Evolutionary conservation across 805 yeast genomes (phyloP).

Genomic region (Ogataea angusta): DNA sequence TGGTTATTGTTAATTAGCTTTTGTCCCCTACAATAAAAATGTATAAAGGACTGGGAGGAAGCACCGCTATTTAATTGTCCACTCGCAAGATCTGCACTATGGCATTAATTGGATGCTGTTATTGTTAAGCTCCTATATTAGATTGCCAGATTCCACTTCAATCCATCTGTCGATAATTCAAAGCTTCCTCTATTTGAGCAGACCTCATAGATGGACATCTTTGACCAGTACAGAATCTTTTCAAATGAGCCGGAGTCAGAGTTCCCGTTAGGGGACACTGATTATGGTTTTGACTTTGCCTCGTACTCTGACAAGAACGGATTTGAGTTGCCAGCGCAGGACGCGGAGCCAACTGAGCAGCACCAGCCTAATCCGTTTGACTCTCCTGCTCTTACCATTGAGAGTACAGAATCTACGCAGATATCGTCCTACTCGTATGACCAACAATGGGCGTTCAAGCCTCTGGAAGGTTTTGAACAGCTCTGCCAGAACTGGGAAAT

Average conservation of each 20-base stretch:
- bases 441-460: conserved; percentile 2
- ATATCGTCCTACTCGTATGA: background rate
- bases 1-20: background rate
- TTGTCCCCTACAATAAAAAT: background rate
- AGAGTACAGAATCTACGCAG: conserved; percentile 2
- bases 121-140: background rate
- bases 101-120: background rate
- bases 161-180: background rate
- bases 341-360: background rate
- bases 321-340: background rate
- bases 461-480: conserved; percentile 15
- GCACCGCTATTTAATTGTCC: background rate
- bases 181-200: background rate
- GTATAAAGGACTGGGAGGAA: background rate
- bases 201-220: background rate
- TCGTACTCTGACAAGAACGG: background rate
- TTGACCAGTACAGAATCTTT: conserved; percentile 1
- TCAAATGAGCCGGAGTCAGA: background rate
- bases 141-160: background rate
- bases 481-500: conserved; percentile 12
- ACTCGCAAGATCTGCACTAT: background rate
- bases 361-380: background rate
- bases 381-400: conserved; percentile 1
- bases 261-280: background rate
- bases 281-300: background rate